These are phyloP conservation scores for Coniochaeta sp. DNA, from an alignment of 2,329 filamentous ascomycete species.

Conservation along the genomic window DNA sequence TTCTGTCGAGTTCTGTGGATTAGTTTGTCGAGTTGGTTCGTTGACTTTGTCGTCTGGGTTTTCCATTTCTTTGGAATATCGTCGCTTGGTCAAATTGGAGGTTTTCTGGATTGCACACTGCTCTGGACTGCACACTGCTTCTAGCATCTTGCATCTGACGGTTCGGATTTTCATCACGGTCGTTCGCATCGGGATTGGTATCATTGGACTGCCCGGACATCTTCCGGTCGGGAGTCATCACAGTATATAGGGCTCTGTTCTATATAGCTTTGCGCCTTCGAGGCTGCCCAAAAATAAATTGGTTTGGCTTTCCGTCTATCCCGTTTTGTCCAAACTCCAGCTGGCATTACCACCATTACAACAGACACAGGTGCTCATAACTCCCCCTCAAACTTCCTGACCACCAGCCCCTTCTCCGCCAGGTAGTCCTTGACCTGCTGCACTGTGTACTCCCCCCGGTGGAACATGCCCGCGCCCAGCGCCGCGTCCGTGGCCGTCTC, in stretches of 20 bases:
- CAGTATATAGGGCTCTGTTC: background rate
- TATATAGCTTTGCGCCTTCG: background rate
- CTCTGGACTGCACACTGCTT: background rate
- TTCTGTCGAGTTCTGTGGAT: no score
- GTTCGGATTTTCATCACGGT: background rate
- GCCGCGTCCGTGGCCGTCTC: constrained; percentile 86
- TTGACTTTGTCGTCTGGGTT: background rate
- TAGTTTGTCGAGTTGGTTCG: no score
- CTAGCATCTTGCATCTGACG: background rate
- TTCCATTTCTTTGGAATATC: background rate
- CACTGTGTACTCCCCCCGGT: constrained; percentile 90
- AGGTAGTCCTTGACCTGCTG: constrained; percentile 87
- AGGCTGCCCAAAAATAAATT: background rate
- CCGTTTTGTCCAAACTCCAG: background rate
- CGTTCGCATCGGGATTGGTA: constrained; percentile 1
- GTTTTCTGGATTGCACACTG: constrained; percentile 1
- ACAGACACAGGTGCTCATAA: constrained; percentile 21
- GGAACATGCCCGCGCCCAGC: constrained; percentile 94
- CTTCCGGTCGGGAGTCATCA: background rate
- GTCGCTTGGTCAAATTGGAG: background rate
- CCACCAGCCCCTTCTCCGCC: constrained; percentile 60
- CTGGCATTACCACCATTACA: background rate
- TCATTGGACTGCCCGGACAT: background rate
- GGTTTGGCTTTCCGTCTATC: background rate
- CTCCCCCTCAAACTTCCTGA: constrained; percentile 69